phyloP scores from a whole-genome alignment of 1,139 yeast genomes.

The Blastobotrys ciferrii region DNA sequence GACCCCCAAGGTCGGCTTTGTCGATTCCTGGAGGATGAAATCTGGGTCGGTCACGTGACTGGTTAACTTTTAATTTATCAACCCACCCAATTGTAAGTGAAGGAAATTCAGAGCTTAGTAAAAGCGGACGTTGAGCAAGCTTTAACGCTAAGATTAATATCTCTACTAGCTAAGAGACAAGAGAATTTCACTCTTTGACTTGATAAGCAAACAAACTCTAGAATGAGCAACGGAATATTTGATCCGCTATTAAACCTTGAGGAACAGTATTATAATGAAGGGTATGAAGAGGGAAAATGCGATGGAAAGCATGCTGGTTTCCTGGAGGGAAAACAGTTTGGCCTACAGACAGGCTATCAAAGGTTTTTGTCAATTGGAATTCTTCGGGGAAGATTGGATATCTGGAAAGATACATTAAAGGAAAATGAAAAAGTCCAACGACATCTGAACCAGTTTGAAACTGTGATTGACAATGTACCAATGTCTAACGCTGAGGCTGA shows the following conservation, averaged over 20 bases:
- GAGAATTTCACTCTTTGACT: not conserved
- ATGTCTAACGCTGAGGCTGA: slow-evolving; percentile 32
- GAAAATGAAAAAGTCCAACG: slow-evolving; percentile 16
- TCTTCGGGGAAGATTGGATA: slow-evolving; percentile 51
- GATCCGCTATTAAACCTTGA: slow-evolving; percentile 56
- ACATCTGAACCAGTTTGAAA: slow-evolving; percentile 26
- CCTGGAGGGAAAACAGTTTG: slow-evolving; percentile 72
- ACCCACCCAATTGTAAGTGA: no score
- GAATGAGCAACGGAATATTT: slow-evolving; percentile 31
- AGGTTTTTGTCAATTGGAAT: slow-evolving; percentile 64
- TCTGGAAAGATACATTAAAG: slow-evolving; percentile 31
- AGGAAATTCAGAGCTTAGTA: no score
- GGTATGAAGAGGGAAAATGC: slow-evolving; percentile 49
- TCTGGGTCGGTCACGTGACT: no score
- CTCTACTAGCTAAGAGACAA: no score
- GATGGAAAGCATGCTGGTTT: slow-evolving; percentile 56
- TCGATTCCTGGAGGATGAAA: no score
- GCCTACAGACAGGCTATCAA: slow-evolving; percentile 77
- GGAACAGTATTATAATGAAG: slow-evolving; percentile 55
- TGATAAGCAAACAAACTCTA: not conserved
- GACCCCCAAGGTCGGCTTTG: no score
- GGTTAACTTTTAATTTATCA: no score
- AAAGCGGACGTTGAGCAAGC: no score
- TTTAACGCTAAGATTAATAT: no score
- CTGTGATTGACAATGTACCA: slow-evolving; percentile 28